phyloP scores from a whole-genome alignment of 2,329 filamentous ascomycete species.

The Myrmaecium sp. region DNA sequence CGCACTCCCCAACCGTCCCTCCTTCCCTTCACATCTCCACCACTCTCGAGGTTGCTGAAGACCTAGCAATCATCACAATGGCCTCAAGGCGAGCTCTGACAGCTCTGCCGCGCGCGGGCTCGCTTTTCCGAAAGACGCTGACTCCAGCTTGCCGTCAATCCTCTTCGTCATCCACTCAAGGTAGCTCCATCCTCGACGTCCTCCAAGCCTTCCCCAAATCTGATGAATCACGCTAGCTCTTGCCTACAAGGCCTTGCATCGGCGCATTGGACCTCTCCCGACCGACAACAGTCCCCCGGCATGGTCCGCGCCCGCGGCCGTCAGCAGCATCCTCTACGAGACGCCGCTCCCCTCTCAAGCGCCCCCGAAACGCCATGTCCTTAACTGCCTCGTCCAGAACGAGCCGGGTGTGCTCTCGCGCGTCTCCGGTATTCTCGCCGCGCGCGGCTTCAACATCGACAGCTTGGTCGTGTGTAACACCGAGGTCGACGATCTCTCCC shows the following conservation, averaged over 20 bases:
- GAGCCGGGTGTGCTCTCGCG: slow-evolving; percentile 94
- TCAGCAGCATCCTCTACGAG: slow-evolving; percentile 98
- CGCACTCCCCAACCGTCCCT: no score
- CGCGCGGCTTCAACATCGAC: slow-evolving; percentile 97
- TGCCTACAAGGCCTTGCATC: slow-evolving; percentile 92
- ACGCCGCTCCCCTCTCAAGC: slow-evolving; percentile 69
- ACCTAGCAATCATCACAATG: slow-evolving; percentile 19
- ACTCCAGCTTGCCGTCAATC: no score
- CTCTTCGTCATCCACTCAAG: no score
- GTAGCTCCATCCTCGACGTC: slow-evolving; percentile 10
- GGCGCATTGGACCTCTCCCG: slow-evolving; percentile 72
- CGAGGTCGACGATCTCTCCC: slow-evolving; percentile 87
- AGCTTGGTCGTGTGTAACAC: slow-evolving; percentile 95
- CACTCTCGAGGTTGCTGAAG: slow-evolving; percentile 2
- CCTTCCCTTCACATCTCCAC: slow-evolving; percentile 2
- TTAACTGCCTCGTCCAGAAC: slow-evolving; percentile 98
- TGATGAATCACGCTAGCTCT: slow-evolving; percentile 75
- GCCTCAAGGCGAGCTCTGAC: slow-evolving; percentile 24
- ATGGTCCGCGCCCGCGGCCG: slow-evolving; percentile 79
- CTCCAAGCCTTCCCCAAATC: slow-evolving; percentile 11
- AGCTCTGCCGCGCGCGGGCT: slow-evolving; percentile 20
- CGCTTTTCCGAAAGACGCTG: slow-evolving; percentile 5
- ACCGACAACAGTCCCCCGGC: slow-evolving; percentile 59
- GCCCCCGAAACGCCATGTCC: slow-evolving; percentile 82
- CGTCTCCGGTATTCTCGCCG: slow-evolving; percentile 88